These are phyloP conservation scores for Arxiozyma slooffiae DNA, from an alignment of 1,139 yeast species.

Conservation along the genomic window DNA sequence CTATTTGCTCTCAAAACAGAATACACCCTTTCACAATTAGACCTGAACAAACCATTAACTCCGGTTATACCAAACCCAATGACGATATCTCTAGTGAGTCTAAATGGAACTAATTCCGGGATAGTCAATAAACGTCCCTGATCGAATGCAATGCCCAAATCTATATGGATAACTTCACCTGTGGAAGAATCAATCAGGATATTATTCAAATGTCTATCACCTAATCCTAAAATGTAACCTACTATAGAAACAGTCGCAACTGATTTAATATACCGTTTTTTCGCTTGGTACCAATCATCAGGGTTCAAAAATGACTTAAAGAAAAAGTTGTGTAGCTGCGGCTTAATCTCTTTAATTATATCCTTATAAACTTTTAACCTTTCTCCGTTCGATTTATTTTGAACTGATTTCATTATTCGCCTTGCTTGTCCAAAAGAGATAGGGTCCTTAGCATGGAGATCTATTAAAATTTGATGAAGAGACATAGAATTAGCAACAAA, in stretches of 20 bases:
- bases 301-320: conserved; percentile 57
- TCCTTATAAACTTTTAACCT: conserved; percentile 44
- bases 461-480: conserved; percentile 54
- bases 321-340: conserved; percentile 64
- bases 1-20: conserved; percentile 55
- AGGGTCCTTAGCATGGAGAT: conserved; percentile 46
- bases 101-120: conserved; percentile 90
- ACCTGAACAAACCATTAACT: conserved; percentile 61
- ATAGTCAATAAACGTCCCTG: conserved; percentile 74
- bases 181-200: conserved; percentile 64
- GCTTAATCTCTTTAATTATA: conserved; percentile 47
- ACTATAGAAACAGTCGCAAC: conserved; percentile 78
- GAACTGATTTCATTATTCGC: conserved; percentile 50
- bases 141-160: conserved; percentile 92
- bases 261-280: conserved; percentile 63
- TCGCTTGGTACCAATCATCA: conserved; percentile 61
- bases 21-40: conserved; percentile 66
- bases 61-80: conserved; percentile 90
- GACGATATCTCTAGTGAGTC: conserved; percentile 80
- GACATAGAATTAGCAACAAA: conserved; percentile 75
- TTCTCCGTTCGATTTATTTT: conserved; percentile 37
- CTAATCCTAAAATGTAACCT: conserved; percentile 81
- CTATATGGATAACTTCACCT: conserved; percentile 94
- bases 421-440: conserved; percentile 53
- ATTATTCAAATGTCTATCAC: conserved; percentile 91